Conservation (phyloP, 495 filamentous ascomycete species). For the Tuber borchii region DNA sequence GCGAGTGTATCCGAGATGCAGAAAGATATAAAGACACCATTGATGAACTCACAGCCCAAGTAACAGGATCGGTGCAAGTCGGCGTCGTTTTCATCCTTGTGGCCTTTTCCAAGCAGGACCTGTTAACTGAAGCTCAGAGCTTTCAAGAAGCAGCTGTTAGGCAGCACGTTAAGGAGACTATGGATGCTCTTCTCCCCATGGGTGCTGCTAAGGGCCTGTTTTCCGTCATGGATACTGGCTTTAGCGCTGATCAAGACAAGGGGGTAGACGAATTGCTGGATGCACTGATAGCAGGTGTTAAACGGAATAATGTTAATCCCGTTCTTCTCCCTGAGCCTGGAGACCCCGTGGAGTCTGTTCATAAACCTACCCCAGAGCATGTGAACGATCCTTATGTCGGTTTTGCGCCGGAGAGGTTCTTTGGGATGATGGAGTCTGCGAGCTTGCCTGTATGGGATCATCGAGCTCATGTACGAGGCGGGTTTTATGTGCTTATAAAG, state of each 20-base stretch:
- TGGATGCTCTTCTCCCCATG: slow-evolving; percentile 14
- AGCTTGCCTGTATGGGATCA: slow-evolving; percentile 26
- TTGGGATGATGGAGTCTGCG: slow-evolving; percentile 21
- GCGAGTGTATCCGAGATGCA: slow-evolving; percentile 3
- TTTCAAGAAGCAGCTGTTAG: not conserved
- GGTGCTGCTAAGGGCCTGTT: not conserved
- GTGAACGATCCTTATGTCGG: slow-evolving; percentile 8
- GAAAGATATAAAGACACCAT: slow-evolving; percentile 12
- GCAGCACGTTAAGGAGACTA: slow-evolving; percentile 2
- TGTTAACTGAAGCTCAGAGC: slow-evolving; percentile 3
- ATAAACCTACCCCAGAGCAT: not conserved
- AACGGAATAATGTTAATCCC: not conserved
- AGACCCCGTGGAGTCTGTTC: not conserved
- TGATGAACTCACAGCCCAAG: slow-evolving; percentile 15
- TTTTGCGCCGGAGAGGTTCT: slow-evolving; percentile 12
- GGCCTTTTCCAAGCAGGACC: slow-evolving; percentile 24
- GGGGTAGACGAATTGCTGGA: not conserved
- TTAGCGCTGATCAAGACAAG: not conserved
- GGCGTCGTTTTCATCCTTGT: slow-evolving; percentile 16
- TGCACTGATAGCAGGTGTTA: not conserved
- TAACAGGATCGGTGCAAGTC: not conserved
- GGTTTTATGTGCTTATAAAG: slow-evolving; percentile 23
- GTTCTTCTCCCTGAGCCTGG: not conserved
- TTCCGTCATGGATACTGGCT: not conserved
- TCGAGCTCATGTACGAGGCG: slow-evolving; percentile 25